Base-by-base conservation (phyloP, 352 stramenopile species). In the Aphanomyces invadans region DNA sequence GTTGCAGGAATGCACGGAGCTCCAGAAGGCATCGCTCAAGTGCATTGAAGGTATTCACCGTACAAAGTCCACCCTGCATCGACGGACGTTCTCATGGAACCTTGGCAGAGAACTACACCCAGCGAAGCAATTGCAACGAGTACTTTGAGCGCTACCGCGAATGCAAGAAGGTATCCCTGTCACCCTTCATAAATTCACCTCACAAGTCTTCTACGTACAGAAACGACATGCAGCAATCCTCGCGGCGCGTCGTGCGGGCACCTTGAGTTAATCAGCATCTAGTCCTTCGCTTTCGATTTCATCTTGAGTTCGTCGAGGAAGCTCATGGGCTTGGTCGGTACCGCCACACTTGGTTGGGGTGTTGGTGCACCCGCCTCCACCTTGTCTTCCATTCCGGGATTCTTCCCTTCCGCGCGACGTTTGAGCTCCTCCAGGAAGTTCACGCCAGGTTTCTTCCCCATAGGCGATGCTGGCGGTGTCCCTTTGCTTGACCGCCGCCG, bases 381-480 rank as follows among this genome's bases (percentile, higher is more conserved):
- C 55, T 52, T 42, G 31, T 31, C 26, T 21, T 31, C 25, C 19
- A 7, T 36, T 2, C n/a, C n/a, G n/a, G 45, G 4, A 65, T 62
- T 66, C 15, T 53, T 69, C 9, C 4, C 36, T 67, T 52, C n/a
- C 0, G 70, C 66, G 5, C 68, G 69, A 19, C 21, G 68, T 65
- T 83, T 86, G 42, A 84, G 72, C 33, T 86, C 78, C 4, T 83
- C 78, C 57, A 87, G 52, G 57, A 84, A 84, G 46, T 61, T 81
- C n/a, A 68, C 46, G 0, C 66, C 26, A 56, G 53, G 36, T 42
- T 69, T 46, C 73, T 68, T 61, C 71, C 69, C 36, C 49, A 64
- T 66, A 12, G 69, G 70, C n/a, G 64, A 72, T 44, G 71, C 46
- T 44, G 38, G 56, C 57, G 70, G 62, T 25, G 31, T 57, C 2